phyloP scores from a whole-genome alignment of 805 yeast species.

The Cyberlindnera subsufficiens region DNA sequence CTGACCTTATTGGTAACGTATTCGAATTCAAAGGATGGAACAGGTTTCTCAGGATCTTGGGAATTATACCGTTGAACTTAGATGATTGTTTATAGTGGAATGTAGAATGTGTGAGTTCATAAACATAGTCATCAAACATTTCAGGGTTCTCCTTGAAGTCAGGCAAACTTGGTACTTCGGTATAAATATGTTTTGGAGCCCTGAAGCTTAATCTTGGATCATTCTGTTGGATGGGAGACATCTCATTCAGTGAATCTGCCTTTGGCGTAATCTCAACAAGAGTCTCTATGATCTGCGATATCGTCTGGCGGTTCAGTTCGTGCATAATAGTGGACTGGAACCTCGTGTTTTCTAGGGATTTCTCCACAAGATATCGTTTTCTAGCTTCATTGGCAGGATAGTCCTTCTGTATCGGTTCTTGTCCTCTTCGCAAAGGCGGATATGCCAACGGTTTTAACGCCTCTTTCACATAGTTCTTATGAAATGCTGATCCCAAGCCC shows the following conservation, averaged over 20 bases:
- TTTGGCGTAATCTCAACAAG: slow-evolving; percentile 22
- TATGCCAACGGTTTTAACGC: slow-evolving; percentile 24
- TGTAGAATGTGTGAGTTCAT: slow-evolving; percentile 31
- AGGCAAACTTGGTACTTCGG: slow-evolving; percentile 33
- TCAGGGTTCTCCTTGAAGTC: slow-evolving; percentile 22
- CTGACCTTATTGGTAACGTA: slow-evolving; percentile 26
- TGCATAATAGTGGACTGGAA: slow-evolving; percentile 10
- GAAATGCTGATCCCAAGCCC: slow-evolving; percentile 27
- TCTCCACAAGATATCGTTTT: neutral
- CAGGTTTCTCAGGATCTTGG: slow-evolving; percentile 32
- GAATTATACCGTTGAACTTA: slow-evolving; percentile 30
- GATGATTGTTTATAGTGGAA: slow-evolving; percentile 32
- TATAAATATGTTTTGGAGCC: slow-evolving; percentile 18
- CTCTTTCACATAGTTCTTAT: slow-evolving; percentile 23
- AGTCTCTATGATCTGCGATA: slow-evolving; percentile 19
- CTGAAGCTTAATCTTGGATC: neutral
- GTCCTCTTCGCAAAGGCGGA: slow-evolving; percentile 22
- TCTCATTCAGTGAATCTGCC: slow-evolving; percentile 8
- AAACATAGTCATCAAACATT: slow-evolving; percentile 28
- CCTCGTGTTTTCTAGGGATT: slow-evolving; percentile 5
- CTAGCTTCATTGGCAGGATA: slow-evolving; percentile 17
- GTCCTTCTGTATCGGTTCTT: slow-evolving; percentile 1
- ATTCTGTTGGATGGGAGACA: slow-evolving; percentile 10
- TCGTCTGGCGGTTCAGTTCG: slow-evolving; percentile 14
- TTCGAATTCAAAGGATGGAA: slow-evolving; percentile 32